These are phyloP conservation scores for Solanum paucissectum DNA, from an alignment of 257 asterid species.

Conservation along the genomic window DNA sequence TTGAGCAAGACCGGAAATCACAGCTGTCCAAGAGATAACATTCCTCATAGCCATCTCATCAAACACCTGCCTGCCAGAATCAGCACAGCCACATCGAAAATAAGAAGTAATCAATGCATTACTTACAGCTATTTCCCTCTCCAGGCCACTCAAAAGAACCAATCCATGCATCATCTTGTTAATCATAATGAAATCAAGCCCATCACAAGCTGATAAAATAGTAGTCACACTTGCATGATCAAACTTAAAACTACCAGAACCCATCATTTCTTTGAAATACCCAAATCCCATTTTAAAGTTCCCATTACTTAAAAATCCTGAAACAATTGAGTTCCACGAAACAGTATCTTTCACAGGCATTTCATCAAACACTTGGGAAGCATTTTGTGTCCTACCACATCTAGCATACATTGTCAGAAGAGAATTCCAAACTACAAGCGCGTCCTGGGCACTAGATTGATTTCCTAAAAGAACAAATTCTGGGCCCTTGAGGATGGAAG, in stretches of 20 bases:
- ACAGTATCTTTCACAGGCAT: slow-evolving; percentile 62
- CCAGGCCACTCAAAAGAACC: slow-evolving; percentile 47
- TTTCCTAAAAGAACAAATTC: slow-evolving; percentile 1
- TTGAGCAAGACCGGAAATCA: slow-evolving; percentile 60
- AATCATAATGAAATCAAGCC: slow-evolving; percentile 17
- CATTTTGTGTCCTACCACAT: slow-evolving; percentile 30
- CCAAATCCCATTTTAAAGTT: slow-evolving; percentile 32
- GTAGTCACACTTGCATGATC: slow-evolving; percentile 68
- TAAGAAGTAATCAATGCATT: slow-evolving; percentile 64
- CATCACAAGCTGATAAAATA: slow-evolving; percentile 49
- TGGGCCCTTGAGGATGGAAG: slow-evolving; percentile 46
- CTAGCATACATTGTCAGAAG: slow-evolving; percentile 38
- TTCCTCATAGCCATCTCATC: slow-evolving; percentile 54
- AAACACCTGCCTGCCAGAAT: slow-evolving; percentile 50
- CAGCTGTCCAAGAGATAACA: slow-evolving; percentile 87
- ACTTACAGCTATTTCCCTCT: slow-evolving; percentile 46
- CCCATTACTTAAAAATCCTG: slow-evolving; percentile 51
- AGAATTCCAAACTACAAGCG: slow-evolving; percentile 38
- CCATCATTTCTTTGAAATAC: slow-evolving; percentile 40
- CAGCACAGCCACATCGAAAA: slow-evolving; percentile 39
- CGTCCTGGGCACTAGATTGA: not conserved
- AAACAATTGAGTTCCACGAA: slow-evolving; percentile 78
- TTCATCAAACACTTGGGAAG: slow-evolving; percentile 60
- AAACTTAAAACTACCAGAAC: slow-evolving; percentile 8
- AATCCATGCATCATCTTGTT: slow-evolving; percentile 54